Base-by-base conservation (phyloP, 176 grass and related monocot genomes). In the Aegilops speltoides region DNA sequence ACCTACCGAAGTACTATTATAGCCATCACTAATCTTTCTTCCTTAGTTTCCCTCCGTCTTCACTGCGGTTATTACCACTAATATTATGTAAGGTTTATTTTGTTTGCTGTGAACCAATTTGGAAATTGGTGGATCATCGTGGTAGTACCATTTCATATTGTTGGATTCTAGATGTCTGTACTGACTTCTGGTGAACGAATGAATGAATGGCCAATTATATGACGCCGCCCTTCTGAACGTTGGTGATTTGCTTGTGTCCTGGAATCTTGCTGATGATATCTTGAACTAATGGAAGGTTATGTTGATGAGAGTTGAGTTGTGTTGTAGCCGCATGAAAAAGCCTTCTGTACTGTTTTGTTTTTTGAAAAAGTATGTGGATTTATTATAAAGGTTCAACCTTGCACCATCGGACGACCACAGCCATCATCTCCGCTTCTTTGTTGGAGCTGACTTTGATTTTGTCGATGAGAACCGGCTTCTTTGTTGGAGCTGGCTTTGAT, bases 1-100 rank as follows among this genome's bases (percentile, higher is more conserved):
- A 76, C 74, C 9, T 78, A 54, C 20, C 34, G 64, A 62, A 83
- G 22, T 43, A 82, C 72, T 72, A 85, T 82, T 82, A 62, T 88
- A 64, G 32, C 10, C 10, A 20, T 70, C 3, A 32, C 34, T 72
- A 29, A 54, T 78, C 3, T 71, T 33, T 31, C 62, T 14, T 45
- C 25, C n/a, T 60, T 4, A 64, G 56, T 62, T 72, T 73, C 19
- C 64, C 43, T 10, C 2, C 6, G 3, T 15, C 19, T 76, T 67
- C 6, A 64, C 26, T 76, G 22, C 22, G 14, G n/a, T 41, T 22
- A 59, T 22, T 59, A 22, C 56, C 56, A 59, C 56, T 59, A 22
- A 73, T 25, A 40, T 17, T 50, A 50, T 50, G 41, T 29, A 48
- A 84, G 54, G 20, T 62, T 46, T 72, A 24, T 31, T 32, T 34